phyloP scores from a whole-genome alignment of 345 rosid species.

The Crucihimalaya himalaica region DNA sequence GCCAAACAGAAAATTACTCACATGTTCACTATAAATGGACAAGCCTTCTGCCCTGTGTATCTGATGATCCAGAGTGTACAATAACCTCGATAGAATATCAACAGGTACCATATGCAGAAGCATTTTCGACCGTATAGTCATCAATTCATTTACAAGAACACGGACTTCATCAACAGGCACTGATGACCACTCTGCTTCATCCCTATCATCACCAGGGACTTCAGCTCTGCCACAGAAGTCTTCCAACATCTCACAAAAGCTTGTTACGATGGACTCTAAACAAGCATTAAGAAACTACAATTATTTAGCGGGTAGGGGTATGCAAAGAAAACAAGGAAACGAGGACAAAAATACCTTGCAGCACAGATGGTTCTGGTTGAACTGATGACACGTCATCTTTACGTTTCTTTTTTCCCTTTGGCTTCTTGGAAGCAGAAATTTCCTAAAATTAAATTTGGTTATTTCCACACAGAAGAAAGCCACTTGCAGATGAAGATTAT shows the following conservation, averaged over 20 bases:
- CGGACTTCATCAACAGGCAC: slow-evolving; percentile 70
- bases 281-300: slow-evolving; percentile 22
- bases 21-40: slow-evolving; percentile 64
- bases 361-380: slow-evolving; percentile 63
- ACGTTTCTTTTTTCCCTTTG: slow-evolving; percentile 76
- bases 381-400: slow-evolving; percentile 43
- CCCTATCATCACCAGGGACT: slow-evolving; percentile 76
- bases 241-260: slow-evolving; percentile 76
- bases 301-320: slow-evolving; percentile 19
- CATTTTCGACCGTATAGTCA: slow-evolving; percentile 70
- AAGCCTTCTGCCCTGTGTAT: slow-evolving; percentile 98
- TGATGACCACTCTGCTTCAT: slow-evolving; percentile 81
- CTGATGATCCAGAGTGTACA: slow-evolving; percentile 85
- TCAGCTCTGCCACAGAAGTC: slow-evolving; percentile 86
- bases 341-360: slow-evolving; percentile 62
- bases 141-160: slow-evolving; percentile 75
- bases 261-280: slow-evolving; percentile 64
- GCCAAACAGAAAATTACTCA: slow-evolving; percentile 50
- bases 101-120: slow-evolving; percentile 88
- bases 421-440: slow-evolving; percentile 57
- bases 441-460: slow-evolving; percentile 60
- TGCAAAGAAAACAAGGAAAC: slow-evolving; percentile 9
- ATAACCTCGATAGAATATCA: slow-evolving; percentile 70
- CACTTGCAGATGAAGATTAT: slow-evolving; percentile 29
- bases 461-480: slow-evolving; percentile 29